Evolutionary conservation across 495 filamentous ascomycete genomes (phyloP).

Genomic region (Penicillium samsonianum): DNA sequence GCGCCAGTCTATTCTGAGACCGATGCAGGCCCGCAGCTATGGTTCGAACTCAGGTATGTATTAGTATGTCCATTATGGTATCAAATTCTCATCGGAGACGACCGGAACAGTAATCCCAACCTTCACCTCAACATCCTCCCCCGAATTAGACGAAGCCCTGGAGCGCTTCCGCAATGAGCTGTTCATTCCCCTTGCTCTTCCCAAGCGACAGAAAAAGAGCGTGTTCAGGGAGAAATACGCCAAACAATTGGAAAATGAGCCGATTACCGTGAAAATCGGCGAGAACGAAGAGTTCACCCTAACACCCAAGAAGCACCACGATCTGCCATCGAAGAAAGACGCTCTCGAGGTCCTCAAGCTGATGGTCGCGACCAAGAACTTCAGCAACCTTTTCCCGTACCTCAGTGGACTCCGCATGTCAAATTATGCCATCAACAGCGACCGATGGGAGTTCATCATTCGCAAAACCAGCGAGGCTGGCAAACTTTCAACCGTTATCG

Average conservation of each 20-base stretch:
- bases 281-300: slow-evolving; percentile 58
- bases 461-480: slow-evolving; percentile 41
- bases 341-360: slow-evolving; percentile 32
- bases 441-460: slow-evolving; percentile 42
- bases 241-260: slow-evolving; percentile 55
- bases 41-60: slow-evolving; percentile 37
- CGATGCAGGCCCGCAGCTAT: slow-evolving; percentile 38
- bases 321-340: slow-evolving; percentile 40
- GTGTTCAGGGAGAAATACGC: slow-evolving; percentile 55
- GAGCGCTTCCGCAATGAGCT: slow-evolving; percentile 59
- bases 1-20: slow-evolving; percentile 35
- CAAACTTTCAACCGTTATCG: slow-evolving; percentile 50
- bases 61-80: not conserved
- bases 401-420: slow-evolving; percentile 57
- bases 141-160: slow-evolving; percentile 54
- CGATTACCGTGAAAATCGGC: slow-evolving; percentile 59
- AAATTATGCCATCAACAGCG: slow-evolving; percentile 29
- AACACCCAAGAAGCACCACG: slow-evolving; percentile 45
- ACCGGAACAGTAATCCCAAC: slow-evolving; percentile 42
- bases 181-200: slow-evolving; percentile 65
- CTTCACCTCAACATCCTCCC: slow-evolving; percentile 52
- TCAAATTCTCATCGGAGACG: slow-evolving; percentile 1
- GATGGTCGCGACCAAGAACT: slow-evolving; percentile 61
- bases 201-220: slow-evolving; percentile 53
- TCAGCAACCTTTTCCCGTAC: slow-evolving; percentile 58